These are phyloP conservation scores for Stenocarpella maydis DNA, from an alignment of 2,329 filamentous ascomycete genomes.

Conservation along the genomic window DNA sequence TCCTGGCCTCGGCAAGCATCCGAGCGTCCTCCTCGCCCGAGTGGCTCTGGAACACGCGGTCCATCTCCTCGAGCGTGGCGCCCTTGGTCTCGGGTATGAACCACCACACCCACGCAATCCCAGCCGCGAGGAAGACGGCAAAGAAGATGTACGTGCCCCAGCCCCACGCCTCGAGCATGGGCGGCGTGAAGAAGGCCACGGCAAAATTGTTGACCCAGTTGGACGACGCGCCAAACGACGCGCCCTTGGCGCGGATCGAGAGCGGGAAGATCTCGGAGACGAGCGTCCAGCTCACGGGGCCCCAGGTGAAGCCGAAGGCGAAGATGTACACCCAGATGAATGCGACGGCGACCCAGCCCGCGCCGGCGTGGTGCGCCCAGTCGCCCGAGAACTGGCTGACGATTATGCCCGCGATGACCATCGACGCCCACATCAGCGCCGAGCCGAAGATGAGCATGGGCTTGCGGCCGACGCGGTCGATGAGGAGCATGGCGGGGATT, in stretches of 20 bases:
- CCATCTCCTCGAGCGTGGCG: conserved; percentile 62
- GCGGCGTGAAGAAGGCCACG: conserved; percentile 54
- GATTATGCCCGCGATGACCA: conserved; percentile 52
- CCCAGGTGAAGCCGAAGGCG: conserved; percentile 44
- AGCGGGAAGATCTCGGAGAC: conserved; percentile 50
- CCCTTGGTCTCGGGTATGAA: conserved; percentile 64
- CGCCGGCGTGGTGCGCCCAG: conserved; percentile 47
- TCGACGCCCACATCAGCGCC: conserved; percentile 48
- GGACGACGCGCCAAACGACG: conserved; percentile 51
- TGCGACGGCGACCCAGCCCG: conserved; percentile 50
- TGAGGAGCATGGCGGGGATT: conserved; percentile 42
- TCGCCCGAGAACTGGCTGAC: conserved; percentile 48
- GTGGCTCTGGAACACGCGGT: conserved; percentile 56
- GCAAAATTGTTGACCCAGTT: conserved; percentile 59
- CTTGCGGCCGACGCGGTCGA: conserved; percentile 52
- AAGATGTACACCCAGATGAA: conserved; percentile 44
- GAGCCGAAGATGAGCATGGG: conserved; percentile 50
- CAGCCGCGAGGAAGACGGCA: conserved; percentile 55
- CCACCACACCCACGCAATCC: conserved; percentile 57
- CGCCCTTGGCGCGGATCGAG: conserved; percentile 49
- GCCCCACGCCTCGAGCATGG: conserved; percentile 50
- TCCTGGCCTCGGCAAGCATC: conserved; percentile 39
- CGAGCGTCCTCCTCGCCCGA: conserved; percentile 43
- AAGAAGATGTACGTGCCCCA: conserved; percentile 68
- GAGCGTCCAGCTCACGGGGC: conserved; percentile 46